phyloP scores from a whole-genome alignment of 208 protist species.

The Wallacemonas sp. region DNA sequence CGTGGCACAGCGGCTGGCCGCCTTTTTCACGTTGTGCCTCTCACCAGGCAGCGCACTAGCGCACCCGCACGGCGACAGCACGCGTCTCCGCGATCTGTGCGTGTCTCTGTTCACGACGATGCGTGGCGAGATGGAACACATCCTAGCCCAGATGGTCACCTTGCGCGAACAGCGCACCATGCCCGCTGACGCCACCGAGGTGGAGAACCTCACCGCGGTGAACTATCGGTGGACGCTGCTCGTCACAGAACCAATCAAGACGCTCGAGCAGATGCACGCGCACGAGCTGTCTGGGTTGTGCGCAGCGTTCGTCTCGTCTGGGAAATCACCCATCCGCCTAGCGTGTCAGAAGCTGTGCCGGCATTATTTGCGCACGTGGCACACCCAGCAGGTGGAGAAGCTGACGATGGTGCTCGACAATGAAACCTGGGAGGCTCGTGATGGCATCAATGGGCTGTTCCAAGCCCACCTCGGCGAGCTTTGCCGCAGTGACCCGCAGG shows the following conservation, averaged over 20 bases:
- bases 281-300: conserved; percentile 17
- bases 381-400: conserved; percentile 57
- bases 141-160: neutral
- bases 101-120: neutral
- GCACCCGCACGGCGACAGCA: neutral
- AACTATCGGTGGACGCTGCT: conserved; percentile 18
- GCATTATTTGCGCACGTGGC: conserved; percentile 52
- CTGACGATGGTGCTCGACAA: conserved; percentile 59
- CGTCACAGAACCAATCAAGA: conserved; percentile 12
- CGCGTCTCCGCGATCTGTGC: neutral
- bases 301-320: neutral
- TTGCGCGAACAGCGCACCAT: neutral
- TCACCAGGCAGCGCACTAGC: neutral
- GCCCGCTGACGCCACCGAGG: conserved; percentile 2
- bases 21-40: neutral
- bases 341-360: conserved; percentile 50
- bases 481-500: conserved; percentile 39
- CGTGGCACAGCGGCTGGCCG: neutral
- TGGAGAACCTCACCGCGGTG: conserved; percentile 5
- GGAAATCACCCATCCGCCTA: conserved; percentile 22
- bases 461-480: conserved; percentile 64
- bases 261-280: conserved; percentile 26
- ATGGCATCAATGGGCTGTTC: conserved; percentile 44
- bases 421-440: conserved; percentile 67
- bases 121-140: neutral